phyloP scores from a whole-genome alignment of 2,329 filamentous ascomycete genomes.

The Byssochlamys sp. region DNA sequence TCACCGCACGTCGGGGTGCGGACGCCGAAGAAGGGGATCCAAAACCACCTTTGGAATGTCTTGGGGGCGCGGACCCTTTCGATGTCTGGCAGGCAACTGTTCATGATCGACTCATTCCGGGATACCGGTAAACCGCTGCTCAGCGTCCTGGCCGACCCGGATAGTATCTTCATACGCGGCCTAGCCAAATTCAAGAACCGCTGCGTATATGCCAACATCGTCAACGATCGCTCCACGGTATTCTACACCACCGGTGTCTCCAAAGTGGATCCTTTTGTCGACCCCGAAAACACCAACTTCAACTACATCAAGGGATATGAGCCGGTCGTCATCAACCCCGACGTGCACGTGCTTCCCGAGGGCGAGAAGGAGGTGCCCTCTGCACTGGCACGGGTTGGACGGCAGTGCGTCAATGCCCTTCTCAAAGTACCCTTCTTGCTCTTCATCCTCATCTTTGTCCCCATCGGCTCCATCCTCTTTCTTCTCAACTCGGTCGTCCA shows the following conservation, averaged over 20 bases:
- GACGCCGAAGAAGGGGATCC: slow-evolving; percentile 56
- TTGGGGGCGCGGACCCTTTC: slow-evolving; percentile 72
- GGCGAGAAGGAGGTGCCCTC: slow-evolving; percentile 8
- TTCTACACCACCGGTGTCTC: slow-evolving; percentile 76
- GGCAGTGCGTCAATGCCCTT: slow-evolving; percentile 30
- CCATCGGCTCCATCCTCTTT: slow-evolving; percentile 61
- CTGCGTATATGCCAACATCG: slow-evolving; percentile 73
- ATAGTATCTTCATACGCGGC: slow-evolving; percentile 75
- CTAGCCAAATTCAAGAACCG: slow-evolving; percentile 66
- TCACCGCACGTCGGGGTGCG: slow-evolving; percentile 72
- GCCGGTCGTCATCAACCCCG: slow-evolving; percentile 60
- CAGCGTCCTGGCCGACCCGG: slow-evolving; percentile 68
- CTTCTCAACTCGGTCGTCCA: slow-evolving; percentile 69
- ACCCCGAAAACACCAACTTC: slow-evolving; percentile 57
- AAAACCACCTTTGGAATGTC: slow-evolving; percentile 67
- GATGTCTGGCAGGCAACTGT: slow-evolving; percentile 75
- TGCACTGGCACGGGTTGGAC: slow-evolving; percentile 25
- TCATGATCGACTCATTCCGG: slow-evolving; percentile 75
- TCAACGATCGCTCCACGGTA: slow-evolving; percentile 72
- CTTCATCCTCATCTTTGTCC: slow-evolving; percentile 60
- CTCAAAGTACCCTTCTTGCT: slow-evolving; percentile 54
- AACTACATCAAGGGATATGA: slow-evolving; percentile 67
- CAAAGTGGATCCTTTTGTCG: slow-evolving; percentile 65
- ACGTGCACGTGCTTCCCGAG: slow-evolving; percentile 21
- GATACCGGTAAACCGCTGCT: slow-evolving; percentile 73